Evolutionary conservation across 192 early-diverging fungal genomes (phyloP).

Genomic region (Coemansia sp.): DNA sequence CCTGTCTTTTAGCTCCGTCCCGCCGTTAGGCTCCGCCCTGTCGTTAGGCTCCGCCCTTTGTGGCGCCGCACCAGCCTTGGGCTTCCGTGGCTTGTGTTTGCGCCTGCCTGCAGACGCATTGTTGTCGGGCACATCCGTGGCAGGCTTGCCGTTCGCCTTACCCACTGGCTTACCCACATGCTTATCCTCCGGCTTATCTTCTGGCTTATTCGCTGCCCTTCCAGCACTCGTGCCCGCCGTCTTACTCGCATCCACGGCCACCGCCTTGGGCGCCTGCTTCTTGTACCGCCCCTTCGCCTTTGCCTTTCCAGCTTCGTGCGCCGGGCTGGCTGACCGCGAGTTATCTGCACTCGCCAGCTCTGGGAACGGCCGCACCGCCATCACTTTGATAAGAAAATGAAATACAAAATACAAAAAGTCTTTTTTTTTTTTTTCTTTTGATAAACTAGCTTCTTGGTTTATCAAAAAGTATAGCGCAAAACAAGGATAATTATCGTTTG

Average conservation of each 20-base stretch:
- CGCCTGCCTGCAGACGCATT: not conserved
- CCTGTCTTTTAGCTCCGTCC: not conserved
- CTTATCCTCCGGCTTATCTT: not conserved
- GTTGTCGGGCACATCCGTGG: no score
- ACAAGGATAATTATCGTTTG: no score
- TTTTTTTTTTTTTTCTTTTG: no score
- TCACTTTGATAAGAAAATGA: slow-evolving; percentile 10
- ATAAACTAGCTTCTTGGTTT: no score
- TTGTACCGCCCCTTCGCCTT: not conserved
- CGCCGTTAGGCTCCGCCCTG: not conserved
- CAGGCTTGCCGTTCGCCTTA: not conserved
- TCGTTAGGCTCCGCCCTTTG: not conserved
- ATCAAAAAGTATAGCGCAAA: no score
- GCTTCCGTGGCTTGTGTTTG: not conserved
- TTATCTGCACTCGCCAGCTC: slow-evolving; percentile 33
- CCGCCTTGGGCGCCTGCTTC: not conserved
- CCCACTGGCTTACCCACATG: not conserved
- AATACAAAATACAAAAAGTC: not conserved
- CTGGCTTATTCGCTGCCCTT: not conserved
- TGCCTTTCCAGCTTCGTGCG: not conserved
- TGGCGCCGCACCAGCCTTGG: not conserved
- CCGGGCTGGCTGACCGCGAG: slow-evolving; percentile 42
- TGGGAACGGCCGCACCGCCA: slow-evolving; percentile 35
- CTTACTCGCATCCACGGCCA: not conserved
- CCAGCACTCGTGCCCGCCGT: no score